These are phyloP conservation scores for Diplocarpon rosae DNA, from an alignment of 2,329 filamentous ascomycete species.

Conservation along the genomic window DNA sequence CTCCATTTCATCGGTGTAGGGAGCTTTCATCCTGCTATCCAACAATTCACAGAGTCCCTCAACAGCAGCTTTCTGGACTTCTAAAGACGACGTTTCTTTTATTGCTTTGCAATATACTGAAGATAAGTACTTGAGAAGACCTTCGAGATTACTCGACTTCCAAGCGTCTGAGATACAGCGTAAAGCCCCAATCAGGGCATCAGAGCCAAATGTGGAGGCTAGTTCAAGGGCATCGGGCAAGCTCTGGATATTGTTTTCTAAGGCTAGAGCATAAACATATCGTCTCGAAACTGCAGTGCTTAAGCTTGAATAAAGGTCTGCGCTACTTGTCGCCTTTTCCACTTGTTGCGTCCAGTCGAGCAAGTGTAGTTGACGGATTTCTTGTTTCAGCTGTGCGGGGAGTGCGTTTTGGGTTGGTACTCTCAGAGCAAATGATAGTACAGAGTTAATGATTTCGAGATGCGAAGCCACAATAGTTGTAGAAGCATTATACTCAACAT, in stretches of 20 bases:
- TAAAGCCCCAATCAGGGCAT: not conserved
- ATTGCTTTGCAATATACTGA: not conserved
- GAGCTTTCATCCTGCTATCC: not conserved
- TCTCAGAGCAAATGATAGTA: not conserved
- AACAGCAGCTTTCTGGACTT: slow-evolving; percentile 1
- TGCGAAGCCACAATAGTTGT: not conserved
- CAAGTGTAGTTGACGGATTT: not conserved
- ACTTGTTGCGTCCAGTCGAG: not conserved
- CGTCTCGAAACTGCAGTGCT: not conserved
- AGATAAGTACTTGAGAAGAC: not conserved
- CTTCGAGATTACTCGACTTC: not conserved
- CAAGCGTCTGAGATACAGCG: not conserved
- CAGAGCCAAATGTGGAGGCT: not conserved
- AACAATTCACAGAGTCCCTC: not conserved
- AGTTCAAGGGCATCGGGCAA: not conserved
- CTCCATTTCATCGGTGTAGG: not conserved
- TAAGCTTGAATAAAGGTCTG: not conserved
- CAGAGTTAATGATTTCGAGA: not conserved
- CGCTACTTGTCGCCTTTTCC: not conserved
- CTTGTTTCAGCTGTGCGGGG: not conserved
- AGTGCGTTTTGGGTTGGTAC: not conserved
- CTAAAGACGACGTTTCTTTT: not conserved
- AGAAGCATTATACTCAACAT: not conserved
- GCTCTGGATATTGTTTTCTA: not conserved
- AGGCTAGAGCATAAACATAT: not conserved